Evolutionary conservation across 306 rosid genomes (phyloP), one percentile per base, ranked within the genome.

Genomic region (Casuarina cunninghamiana): DNA sequence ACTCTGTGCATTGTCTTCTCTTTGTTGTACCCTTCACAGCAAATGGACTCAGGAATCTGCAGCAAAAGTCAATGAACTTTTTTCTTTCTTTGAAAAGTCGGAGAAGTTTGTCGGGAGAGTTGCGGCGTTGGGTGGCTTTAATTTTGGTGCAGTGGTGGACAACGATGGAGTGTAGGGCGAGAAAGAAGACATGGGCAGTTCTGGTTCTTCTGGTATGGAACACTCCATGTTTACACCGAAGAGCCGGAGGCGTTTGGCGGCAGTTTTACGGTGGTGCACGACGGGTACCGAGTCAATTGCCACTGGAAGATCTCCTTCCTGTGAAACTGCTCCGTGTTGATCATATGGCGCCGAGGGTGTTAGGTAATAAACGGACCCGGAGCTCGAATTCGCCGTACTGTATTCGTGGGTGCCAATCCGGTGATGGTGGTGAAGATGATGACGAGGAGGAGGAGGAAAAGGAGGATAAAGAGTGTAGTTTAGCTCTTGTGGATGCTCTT

Each of bases 171-270:
- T 62, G 74, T 62, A 71, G 76, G 77, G 70, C 45, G 54, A 60
- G 46, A 71, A 48, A 69, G 88, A 10, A 42, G 61, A 75, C 2
- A 71, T 74, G 80, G 54, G 78, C 44, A 63, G 71, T 35, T 75
- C 86, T 42, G 85, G 70, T 10, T 84, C 89, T 73, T 88, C 89
- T 10, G 74, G 37, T 10, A 65, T n/a, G 66, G 67, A 83, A 81
- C 85, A 92, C 76, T 92, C 96, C 96, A 92, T 92, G 88, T 92
- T 90, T 71, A 92, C 97, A 55, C 97, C 97, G 77, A 92, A 92
- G 38, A 92, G 89, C 80, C 97, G 87, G 12, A 92, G 85, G 48
- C 85, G 70, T 69, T 87, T 54, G 51, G 6, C 44, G 32, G 38
- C 46, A 69, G 39, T 73, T 41, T 60, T 80, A 32, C 69, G 68